phyloP scores from a whole-genome alignment of 495 filamentous ascomycete genomes.

The Saxophila tyrrhenica region DNA sequence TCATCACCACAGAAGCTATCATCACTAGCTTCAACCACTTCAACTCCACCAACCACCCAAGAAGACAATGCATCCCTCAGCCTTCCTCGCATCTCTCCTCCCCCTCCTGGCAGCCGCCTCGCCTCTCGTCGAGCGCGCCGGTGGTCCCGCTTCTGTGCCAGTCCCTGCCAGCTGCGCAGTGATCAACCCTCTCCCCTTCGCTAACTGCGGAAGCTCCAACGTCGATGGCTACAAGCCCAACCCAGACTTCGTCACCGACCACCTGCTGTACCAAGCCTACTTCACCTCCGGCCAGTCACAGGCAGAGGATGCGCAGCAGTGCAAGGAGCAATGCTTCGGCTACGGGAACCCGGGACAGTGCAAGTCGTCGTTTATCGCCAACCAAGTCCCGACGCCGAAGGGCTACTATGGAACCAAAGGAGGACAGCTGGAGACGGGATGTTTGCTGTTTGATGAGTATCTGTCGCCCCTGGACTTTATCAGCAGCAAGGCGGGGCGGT shows the following conservation, averaged over 20 bases:
- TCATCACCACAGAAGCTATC: no score
- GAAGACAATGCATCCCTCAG: background rate
- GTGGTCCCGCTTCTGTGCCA: constrained; percentile 17
- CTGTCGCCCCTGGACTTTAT: constrained; percentile 13
- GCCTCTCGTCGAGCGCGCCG: constrained; percentile 16
- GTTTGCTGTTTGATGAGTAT: constrained; percentile 21
- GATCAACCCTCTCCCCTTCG: constrained; percentile 15
- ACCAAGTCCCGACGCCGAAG: constrained; percentile 18
- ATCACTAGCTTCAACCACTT: no score
- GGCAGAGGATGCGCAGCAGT: constrained; percentile 13
- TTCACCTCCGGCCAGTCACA: constrained; percentile 4
- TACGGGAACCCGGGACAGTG: constrained; percentile 21
- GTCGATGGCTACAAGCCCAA: constrained; percentile 15
- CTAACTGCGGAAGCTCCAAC: background rate
- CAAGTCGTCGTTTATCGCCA: constrained; percentile 19
- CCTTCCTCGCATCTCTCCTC: constrained; percentile 15
- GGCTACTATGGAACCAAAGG: constrained; percentile 18
- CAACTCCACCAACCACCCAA: background rate
- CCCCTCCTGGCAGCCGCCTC: constrained; percentile 10
- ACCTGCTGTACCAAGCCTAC: constrained; percentile 23
- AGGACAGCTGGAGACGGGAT: constrained; percentile 15
- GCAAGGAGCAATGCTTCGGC: constrained; percentile 29
- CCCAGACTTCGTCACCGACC: constrained; percentile 1
- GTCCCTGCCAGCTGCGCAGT: constrained; percentile 25
- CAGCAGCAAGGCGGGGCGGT: constrained; percentile 13